Evolutionary conservation across 768 basidiomycete species (phyloP), one percentile per base, ranked within the genome.

Genomic region (Lentinula sp.): DNA sequence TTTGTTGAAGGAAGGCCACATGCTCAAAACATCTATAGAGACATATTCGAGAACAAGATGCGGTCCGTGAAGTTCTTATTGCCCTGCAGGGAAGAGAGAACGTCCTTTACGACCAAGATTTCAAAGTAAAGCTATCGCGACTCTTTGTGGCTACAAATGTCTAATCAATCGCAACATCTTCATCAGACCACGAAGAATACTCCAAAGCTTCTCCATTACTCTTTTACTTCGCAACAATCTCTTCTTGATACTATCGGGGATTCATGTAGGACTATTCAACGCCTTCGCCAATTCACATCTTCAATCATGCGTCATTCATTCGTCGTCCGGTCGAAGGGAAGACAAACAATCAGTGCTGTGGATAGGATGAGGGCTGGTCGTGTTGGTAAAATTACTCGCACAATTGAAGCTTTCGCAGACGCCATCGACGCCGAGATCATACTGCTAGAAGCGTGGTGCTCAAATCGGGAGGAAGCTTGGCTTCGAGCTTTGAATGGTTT

Each of bases 401-500:
- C 89, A 0, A 72, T 90, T n/a, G 89, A 93, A 69, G 92, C 92
- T 0, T 92, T 92, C 68, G 83, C 88, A 1, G 89, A 92, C 59
- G 90, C 89, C 0, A 73, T 93, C 50, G 84, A 85, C 62, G 65
- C 74, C 21, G 83, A 89, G 59, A 73, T 91, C 3, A 79, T 76
- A 21, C 63, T 63, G 4, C 84, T 93, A 62, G 81, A 89, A 59
- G 69, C 66, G 5, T 93, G 90, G 89, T 92, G 90, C 68, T 84
- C 91, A 1, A 69, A 68, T 13, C 77, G 76, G 60, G 92, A 94
- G 70, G 84, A 87, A 66, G 75, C 76, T 0, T 87, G 93, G 53
- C 85, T 82, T 69, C 75, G 75, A n/a, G 83, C 88, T 2, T 71
- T 76, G 57, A 77, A 73, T 8, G 87, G 88, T 1, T 60, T 73